Percentiles rank a stretch among this genome's conserved stretches.
Conservation (phyloP, 140 eudicot species). For the Oenanthe javanica region DNA sequence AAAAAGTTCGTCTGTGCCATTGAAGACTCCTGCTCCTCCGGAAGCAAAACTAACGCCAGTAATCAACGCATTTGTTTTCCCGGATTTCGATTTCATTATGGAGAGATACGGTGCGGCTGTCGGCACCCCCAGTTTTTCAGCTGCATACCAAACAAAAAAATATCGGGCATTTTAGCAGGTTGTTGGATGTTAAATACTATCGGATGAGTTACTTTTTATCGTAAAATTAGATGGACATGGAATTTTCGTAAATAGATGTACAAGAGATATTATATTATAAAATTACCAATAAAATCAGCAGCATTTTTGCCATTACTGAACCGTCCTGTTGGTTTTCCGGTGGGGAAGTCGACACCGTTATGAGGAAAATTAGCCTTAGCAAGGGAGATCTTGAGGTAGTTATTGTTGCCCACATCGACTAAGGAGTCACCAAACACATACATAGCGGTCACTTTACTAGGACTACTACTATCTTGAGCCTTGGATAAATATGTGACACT, state of each 20-base stretch:
- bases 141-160: conserved; percentile 34
- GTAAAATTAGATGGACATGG: not conserved
- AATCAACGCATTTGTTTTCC: conserved; percentile 23
- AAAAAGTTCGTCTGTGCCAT: conserved; percentile 50
- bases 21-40: conserved; percentile 83
- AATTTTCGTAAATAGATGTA: not conserved
- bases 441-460: conserved; percentile 32
- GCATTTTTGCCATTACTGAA: conserved; percentile 85
- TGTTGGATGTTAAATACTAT: no score
- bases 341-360: conserved; percentile 78
- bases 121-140: conserved; percentile 64
- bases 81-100: conserved; percentile 17
- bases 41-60: conserved; percentile 91
- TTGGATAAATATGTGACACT: not conserved
- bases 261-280: not conserved
- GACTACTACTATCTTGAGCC: not conserved
- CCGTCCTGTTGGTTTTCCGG: conserved; percentile 68
- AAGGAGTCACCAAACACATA: conserved; percentile 82
- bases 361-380: conserved; percentile 68
- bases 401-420: conserved; percentile 83
- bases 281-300: conserved; percentile 74
- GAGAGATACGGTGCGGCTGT: conserved; percentile 65
- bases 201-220: no score
- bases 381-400: conserved; percentile 36
- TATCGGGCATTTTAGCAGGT: no score